Conservation (phyloP, 2,329 filamentous ascomycete species). For the Chrysoporthe austroafricana region DNA sequence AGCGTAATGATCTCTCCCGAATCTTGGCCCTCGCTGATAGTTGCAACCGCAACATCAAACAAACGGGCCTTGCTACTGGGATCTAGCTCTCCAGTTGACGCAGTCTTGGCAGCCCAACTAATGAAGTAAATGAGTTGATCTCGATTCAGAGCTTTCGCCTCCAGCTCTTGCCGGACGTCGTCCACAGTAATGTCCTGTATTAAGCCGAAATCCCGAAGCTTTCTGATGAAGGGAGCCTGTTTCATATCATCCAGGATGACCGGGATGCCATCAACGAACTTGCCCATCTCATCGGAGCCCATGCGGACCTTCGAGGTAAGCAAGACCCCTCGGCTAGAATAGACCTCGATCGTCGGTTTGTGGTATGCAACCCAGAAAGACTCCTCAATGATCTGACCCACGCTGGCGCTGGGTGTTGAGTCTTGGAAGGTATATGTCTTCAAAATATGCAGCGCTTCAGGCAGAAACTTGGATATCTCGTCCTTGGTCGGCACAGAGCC, state of each 20-base stretch:
- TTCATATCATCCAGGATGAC: slow-evolving; percentile 79
- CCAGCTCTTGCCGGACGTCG: slow-evolving; percentile 84
- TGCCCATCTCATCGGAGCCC: slow-evolving; percentile 64
- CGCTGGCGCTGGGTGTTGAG: slow-evolving; percentile 83
- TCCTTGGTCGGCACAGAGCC: slow-evolving; percentile 61
- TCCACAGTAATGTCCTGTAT: slow-evolving; percentile 85
- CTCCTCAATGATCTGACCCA: slow-evolving; percentile 88
- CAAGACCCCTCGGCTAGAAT: slow-evolving; percentile 85
- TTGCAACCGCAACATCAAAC: slow-evolving; percentile 79
- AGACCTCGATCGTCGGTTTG: slow-evolving; percentile 80
- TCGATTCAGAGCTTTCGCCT: slow-evolving; percentile 78
- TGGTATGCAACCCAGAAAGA: slow-evolving; percentile 94
- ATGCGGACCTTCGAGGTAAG: slow-evolving; percentile 83
- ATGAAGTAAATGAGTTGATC: slow-evolving; percentile 82
- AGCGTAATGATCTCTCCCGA: slow-evolving; percentile 76
- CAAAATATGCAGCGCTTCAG: slow-evolving; percentile 79
- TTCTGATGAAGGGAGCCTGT: slow-evolving; percentile 74
- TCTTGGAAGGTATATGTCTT: slow-evolving; percentile 88
- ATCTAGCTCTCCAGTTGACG: slow-evolving; percentile 74
- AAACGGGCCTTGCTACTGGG: slow-evolving; percentile 67
- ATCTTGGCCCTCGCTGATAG: slow-evolving; percentile 61
- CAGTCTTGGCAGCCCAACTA: slow-evolving; percentile 78
- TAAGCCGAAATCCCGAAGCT: slow-evolving; percentile 81
- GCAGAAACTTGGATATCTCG: slow-evolving; percentile 69
- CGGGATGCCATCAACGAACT: slow-evolving; percentile 87